Percentiles rank a stretch among this genome's conserved stretches.
Conservation (phyloP, 2,329 filamentous ascomycete species). For the Verticillium nubilum region DNA sequence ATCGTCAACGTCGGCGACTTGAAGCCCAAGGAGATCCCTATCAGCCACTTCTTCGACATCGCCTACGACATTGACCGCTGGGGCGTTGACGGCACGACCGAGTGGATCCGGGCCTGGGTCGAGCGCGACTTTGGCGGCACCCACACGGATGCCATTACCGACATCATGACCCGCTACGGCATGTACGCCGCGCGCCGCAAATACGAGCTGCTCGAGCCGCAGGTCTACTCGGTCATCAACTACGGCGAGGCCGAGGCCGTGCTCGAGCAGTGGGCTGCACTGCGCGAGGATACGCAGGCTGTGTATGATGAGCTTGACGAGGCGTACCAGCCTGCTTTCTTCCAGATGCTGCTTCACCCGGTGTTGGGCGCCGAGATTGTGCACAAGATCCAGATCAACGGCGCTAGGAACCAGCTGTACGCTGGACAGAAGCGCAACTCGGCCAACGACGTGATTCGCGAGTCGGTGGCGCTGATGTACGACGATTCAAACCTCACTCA, state of each 20-base stretch:
- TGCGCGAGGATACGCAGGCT: conserved; percentile 47
- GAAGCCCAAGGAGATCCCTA: conserved; percentile 59
- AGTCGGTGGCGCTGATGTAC: conserved; percentile 48
- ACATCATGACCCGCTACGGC: conserved; percentile 42
- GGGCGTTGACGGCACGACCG: conserved; percentile 47
- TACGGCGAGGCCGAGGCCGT: conserved; percentile 53
- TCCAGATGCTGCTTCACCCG: conserved; percentile 52
- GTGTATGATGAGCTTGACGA: conserved; percentile 49
- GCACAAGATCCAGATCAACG: conserved; percentile 42
- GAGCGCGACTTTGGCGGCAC: conserved; percentile 49
- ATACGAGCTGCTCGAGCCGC: conserved; percentile 27
- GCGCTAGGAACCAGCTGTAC: conserved; percentile 38
- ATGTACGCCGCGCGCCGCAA: conserved; percentile 27
- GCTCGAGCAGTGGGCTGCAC: conserved; percentile 41
- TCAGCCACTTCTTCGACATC: conserved; percentile 63
- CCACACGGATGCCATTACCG: conserved; percentile 39
- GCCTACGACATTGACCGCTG: conserved; percentile 58
- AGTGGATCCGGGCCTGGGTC: conserved; percentile 54
- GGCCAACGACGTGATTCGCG: conserved; percentile 42
- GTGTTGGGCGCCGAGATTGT: conserved; percentile 47
- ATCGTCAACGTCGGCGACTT: conserved; percentile 64
- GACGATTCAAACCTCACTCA: conserved; percentile 50
- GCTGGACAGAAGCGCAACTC: conserved; percentile 38
- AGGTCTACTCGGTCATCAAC: conserved; percentile 45
- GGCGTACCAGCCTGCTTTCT: conserved; percentile 50